Evolutionary conservation across 306 rosid genomes (phyloP), one percentile per base, ranked within the genome.

Genomic region (Prunus davidiana): DNA sequence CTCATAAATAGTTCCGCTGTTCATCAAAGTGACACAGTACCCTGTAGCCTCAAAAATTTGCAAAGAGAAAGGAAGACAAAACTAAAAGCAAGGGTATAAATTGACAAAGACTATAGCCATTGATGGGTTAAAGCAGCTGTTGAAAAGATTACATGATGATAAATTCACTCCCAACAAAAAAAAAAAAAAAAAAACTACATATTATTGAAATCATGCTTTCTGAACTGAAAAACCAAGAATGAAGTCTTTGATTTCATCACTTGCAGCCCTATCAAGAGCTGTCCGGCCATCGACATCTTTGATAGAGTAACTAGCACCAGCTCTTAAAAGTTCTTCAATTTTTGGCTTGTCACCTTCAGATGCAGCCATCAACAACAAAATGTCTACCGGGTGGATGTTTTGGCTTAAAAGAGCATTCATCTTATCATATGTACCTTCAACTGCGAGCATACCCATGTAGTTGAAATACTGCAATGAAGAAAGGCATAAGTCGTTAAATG

Each of bases 381-480:
- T 92, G 79, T 95, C 99, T 12, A 90, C 97, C 0, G 99, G 99
- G 75, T 90, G 97, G 67, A 92, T 92, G 47, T 95, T 82, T 76
- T 85, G 96, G 84, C 65, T 72, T 64, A 95, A 79, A 78, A 95
- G 99, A 73, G 93, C 92, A 74, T 92, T 93, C 99, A 95, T 90
- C 81, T 92, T 92, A 60, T 88, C 95, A 74, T 95, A 95, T 67
- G 99, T 24, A 24, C 97, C 97, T 58, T 95, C 99, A 12, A 92
- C 99, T 0, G 97, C 99, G 0, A 95, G 97, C 99, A 95, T 95
- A n/a, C 97, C 99, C 99, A 95, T 95, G 78, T 95, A 95, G 71
- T 95, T 95, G 83, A 92, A 95, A 78, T 95, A 90, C 99, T 95
- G 92, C 50, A 20, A 82, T 75, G 30, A 30, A 62, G 41, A 65